Evolutionary conservation across 1,284 basidiomycete species (phyloP).

Genomic region (Pulveroboletus sp.): DNA sequence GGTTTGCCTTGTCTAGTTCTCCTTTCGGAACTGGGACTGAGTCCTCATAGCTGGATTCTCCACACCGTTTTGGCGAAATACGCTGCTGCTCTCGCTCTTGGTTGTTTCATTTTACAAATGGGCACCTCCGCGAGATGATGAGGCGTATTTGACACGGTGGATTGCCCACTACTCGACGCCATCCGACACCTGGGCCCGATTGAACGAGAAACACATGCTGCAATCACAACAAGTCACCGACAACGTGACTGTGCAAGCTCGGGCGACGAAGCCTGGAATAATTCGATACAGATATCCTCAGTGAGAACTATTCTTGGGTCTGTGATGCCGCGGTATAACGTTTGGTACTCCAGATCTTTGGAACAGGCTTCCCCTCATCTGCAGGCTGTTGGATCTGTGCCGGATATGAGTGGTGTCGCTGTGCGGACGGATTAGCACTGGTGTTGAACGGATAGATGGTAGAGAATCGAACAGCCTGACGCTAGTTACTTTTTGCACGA

Average conservation of each 20-base stretch:
- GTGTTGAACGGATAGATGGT: neutral
- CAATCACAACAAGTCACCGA: slow-evolving; percentile 49
- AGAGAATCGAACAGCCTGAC: no score
- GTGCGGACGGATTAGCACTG: slow-evolving; percentile 22
- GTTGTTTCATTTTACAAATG: slow-evolving; percentile 62
- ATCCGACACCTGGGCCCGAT: slow-evolving; percentile 49
- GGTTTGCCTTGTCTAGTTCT: slow-evolving; percentile 40
- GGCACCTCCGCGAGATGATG: slow-evolving; percentile 58
- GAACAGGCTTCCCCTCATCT: slow-evolving; percentile 37
- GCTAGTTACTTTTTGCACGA: no score
- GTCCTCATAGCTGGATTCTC: slow-evolving; percentile 48
- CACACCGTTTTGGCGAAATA: slow-evolving; percentile 63
- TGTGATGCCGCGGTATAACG: neutral
- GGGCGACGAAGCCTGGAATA: slow-evolving; percentile 53
- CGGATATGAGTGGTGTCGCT: slow-evolving; percentile 22
- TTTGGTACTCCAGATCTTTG: slow-evolving; percentile 21
- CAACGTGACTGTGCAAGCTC: slow-evolving; percentile 46
- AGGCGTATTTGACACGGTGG: slow-evolving; percentile 63
- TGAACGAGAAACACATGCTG: slow-evolving; percentile 58
- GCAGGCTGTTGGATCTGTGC: slow-evolving; percentile 29
- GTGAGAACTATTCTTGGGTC: slow-evolving; percentile 45
- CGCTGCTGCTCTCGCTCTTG: slow-evolving; percentile 48
- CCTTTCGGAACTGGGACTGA: slow-evolving; percentile 13
- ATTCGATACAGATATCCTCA: slow-evolving; percentile 68
- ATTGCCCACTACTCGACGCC: slow-evolving; percentile 55